These are phyloP conservation scores for Lactarius hatsudake DNA, from an alignment of 768 basidiomycete species.

Conservation along the genomic window DNA sequence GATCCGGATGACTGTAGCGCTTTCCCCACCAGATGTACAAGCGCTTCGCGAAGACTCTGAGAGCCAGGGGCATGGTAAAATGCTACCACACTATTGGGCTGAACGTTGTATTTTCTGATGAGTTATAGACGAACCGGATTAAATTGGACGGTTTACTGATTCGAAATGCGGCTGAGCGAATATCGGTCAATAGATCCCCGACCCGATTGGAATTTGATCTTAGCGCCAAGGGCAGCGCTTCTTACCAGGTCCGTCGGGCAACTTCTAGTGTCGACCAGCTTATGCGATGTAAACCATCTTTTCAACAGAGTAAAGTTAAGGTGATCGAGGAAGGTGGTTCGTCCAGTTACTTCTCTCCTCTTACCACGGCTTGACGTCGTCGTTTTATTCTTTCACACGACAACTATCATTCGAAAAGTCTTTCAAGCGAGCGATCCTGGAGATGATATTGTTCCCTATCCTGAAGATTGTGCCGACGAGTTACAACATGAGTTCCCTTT, in stretches of 20 bases:
- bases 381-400: background rate
- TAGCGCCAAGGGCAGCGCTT: constrained; percentile 7
- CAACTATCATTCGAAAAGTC: constrained; percentile 12
- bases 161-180: constrained; percentile 9
- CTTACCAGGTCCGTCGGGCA: constrained; percentile 24
- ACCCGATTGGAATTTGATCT: constrained; percentile 25
- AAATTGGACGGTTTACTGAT: constrained; percentile 17
- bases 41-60: constrained; percentile 14
- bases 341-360: background rate
- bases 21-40: constrained; percentile 8
- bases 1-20: constrained; percentile 10
- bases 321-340: constrained; percentile 24
- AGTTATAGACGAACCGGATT: constrained; percentile 8
- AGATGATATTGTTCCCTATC: constrained; percentile 25
- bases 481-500: constrained; percentile 16
- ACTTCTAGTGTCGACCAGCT: constrained; percentile 15
- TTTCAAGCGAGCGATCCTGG: constrained; percentile 26
- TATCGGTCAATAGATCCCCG: constrained; percentile 21
- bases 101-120: background rate
- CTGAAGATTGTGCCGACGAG: constrained; percentile 9
- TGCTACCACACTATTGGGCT: background rate
- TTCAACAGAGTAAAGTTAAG: constrained; percentile 23
- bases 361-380: constrained; percentile 24
- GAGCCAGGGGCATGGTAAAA: constrained; percentile 18
- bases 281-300: constrained; percentile 5